Base-by-base conservation (phyloP, 192 early-diverging fungal species). In the Linnemannia elongata region DNA sequence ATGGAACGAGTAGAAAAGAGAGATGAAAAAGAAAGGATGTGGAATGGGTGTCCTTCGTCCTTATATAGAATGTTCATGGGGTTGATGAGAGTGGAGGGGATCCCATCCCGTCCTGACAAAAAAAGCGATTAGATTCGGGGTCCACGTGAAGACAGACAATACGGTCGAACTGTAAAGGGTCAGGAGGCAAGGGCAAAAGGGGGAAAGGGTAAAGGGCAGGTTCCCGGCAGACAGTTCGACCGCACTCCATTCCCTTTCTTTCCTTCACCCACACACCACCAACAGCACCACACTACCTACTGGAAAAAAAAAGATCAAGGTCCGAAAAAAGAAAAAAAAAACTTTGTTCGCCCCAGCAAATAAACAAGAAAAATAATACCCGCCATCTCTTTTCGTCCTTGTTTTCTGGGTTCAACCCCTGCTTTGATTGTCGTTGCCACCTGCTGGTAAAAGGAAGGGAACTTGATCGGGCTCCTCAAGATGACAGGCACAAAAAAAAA, bases 291-390 rank as follows among this genome's bases (percentile, higher is more conserved):
- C 44, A 22, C 20, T 6, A n/a, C 54, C 24, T 27, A 22, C 24
- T 57, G 54, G 54, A 57, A 57, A n/a, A 54, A 54, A n/a, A 8
- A n/a, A 57, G n/a, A n/a, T n/a, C 20, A 57, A 57, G 24, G 54
- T n/a, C 47, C 42, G 52, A 54, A 54, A 22, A 54, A 22, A 52
- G 13, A 49, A 55, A n/a, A 57, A 57, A 57, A 57, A 57, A 52
- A 57, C 55, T 27, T 57, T 57, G 55, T 57, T 57, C 55, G 22
- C 52, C 55, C 55, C 55, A 57, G 55, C 55, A 57, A 57, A 57
- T n/a, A 57, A 45, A n/a, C n/a, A n/a, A n/a, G n/a, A n/a, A 45
- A 52, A 52, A 5, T 4, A 20, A 4, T 52, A 57, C 55, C n/a
- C n/a, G 55, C 55, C 55, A 57, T 57, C 55, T 57, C n/a, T n/a